phyloP scores from a whole-genome alignment of 108 stramenopile genomes.

The Epipyxis sp. region DNA sequence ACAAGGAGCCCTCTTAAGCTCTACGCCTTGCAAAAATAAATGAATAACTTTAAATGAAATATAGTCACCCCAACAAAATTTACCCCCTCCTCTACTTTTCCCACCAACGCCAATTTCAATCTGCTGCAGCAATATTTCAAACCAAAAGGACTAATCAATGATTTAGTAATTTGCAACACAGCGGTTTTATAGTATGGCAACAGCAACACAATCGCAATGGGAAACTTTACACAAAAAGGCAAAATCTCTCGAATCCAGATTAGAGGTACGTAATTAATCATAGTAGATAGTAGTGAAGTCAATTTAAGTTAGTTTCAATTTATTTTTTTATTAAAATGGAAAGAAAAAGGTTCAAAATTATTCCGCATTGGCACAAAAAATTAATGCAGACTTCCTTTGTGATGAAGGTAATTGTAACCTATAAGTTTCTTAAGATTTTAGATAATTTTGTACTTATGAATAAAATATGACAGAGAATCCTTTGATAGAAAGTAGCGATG shows the following conservation, averaged over 20 bases:
- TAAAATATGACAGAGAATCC: slow-evolving; percentile 32
- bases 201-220: slow-evolving; percentile 10
- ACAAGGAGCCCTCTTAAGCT: too few species aligned
- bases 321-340: not conserved
- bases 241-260: slow-evolving; percentile 6
- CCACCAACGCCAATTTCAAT: too few species aligned
- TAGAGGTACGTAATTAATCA: slow-evolving; percentile 12
- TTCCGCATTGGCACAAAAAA: slow-evolving; percentile 25
- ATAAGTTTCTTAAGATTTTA: not conserved
- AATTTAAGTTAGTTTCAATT: not conserved
- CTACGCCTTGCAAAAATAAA: too few species aligned
- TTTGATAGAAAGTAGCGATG: slow-evolving; percentile 21
- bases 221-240: slow-evolving; percentile 5
- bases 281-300: not conserved
- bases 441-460: too few species aligned
- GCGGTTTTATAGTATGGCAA: too few species aligned
- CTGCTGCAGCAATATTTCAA: too few species aligned
- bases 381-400: slow-evolving; percentile 29
- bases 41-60: too few species aligned
- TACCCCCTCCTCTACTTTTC: too few species aligned
- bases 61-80: too few species aligned
- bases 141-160: too few species aligned
- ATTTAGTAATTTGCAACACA: too few species aligned
- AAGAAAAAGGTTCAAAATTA: slow-evolving; percentile 19
- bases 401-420: slow-evolving; percentile 16